Conservation (phyloP, 2,329 filamentous ascomycete species). For the Proliferodiscus dingleyae region DNA sequence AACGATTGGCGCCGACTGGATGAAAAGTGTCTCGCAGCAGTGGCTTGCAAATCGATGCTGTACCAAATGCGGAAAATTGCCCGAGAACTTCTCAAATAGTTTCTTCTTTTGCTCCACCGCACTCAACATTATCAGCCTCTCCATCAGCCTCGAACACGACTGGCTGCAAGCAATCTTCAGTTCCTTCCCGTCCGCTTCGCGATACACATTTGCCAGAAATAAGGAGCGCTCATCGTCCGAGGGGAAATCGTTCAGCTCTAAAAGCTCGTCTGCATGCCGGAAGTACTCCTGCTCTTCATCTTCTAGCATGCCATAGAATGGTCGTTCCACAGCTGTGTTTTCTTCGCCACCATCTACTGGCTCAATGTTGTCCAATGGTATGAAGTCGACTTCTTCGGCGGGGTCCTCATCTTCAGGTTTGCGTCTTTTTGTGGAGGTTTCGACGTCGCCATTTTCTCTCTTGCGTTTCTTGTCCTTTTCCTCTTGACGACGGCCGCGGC, state of each 20-base stretch:
- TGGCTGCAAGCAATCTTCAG: slow-evolving; percentile 95
- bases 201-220: slow-evolving; percentile 77
- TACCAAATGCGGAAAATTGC: slow-evolving; percentile 83
- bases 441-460: slow-evolving; percentile 40
- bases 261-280: slow-evolving; percentile 78
- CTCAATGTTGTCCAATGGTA: slow-evolving; percentile 18
- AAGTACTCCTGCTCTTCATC: slow-evolving; percentile 97
- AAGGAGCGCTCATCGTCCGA: slow-evolving; percentile 65
- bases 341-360: slow-evolving; percentile 18
- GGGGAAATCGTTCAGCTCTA: slow-evolving; percentile 84
- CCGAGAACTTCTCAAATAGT: slow-evolving; percentile 78
- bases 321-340: slow-evolving; percentile 21
- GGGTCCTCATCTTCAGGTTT: slow-evolving; percentile 25
- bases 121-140: slow-evolving; percentile 80
- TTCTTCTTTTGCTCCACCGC: slow-evolving; percentile 75
- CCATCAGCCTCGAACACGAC: slow-evolving; percentile 88
- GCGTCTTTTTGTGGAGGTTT: slow-evolving; percentile 33
- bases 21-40: slow-evolving; percentile 91
- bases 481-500: slow-evolving; percentile 48
- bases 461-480: slow-evolving; percentile 46
- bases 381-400: slow-evolving; percentile 13
- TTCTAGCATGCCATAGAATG: slow-evolving; percentile 87
- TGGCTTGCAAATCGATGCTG: slow-evolving; percentile 97
- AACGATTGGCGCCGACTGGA: slow-evolving; percentile 73
- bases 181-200: slow-evolving; percentile 86